Conservation (phyloP, 129 eudicot genomes). For the Mikania micrantha region DNA sequence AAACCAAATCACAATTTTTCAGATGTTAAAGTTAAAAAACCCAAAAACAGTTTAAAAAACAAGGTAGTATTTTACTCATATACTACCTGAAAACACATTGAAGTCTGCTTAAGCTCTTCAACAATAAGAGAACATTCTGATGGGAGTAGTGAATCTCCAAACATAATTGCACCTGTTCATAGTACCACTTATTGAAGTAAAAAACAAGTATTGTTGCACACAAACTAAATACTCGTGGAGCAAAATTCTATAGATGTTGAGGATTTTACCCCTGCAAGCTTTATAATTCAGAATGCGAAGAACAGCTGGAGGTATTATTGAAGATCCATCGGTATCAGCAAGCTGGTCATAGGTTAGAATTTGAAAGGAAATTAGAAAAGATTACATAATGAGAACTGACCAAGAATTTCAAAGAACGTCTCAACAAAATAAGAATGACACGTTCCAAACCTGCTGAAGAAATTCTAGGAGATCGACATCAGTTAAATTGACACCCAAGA, state of each 20-base stretch:
- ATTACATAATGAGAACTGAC: neutral
- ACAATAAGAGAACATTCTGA: constrained; percentile 96
- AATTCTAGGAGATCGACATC: constrained; percentile 83
- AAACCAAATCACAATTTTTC: constrained; percentile 17
- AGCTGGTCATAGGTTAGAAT: constrained; percentile 43
- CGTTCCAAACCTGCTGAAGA: constrained; percentile 62
- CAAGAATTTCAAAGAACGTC: neutral
- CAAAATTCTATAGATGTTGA: constrained; percentile 8
- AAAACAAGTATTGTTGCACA: constrained; percentile 6
- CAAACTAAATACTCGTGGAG: neutral
- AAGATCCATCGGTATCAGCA: constrained; percentile 95
- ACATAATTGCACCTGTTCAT: constrained; percentile 88
- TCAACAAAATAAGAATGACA: constrained; percentile 2
- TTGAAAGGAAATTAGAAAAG: neutral
- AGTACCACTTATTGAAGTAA: neutral
- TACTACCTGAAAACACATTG: constrained; percentile 90
- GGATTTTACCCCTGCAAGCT: constrained; percentile 87
- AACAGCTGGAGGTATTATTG: constrained; percentile 83
- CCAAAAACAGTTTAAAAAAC: neutral
- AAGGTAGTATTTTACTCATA: neutral
- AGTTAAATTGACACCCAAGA: constrained; percentile 78
- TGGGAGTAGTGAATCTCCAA: constrained; percentile 84
- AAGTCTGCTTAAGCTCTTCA: constrained; percentile 87
- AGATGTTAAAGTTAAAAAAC: neutral
- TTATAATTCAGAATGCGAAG: constrained; percentile 72